These are phyloP conservation scores for Avena insularis DNA, from an alignment of 176 grass and related monocot species.

Conservation along the genomic window DNA sequence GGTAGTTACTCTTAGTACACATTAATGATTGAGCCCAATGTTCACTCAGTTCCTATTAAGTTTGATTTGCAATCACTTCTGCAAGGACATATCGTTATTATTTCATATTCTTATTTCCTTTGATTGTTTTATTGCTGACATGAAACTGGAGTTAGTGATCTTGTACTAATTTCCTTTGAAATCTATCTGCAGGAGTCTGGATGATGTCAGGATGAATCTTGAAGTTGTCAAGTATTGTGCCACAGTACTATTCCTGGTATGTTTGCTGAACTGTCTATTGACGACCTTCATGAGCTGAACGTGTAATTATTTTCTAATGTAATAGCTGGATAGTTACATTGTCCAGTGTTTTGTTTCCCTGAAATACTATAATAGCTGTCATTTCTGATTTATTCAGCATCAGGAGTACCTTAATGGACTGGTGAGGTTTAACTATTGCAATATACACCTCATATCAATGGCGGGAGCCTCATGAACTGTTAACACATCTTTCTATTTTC, in stretches of 20 bases:
- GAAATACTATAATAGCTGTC: neutral
- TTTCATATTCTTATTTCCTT: neutral
- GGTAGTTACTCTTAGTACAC: neutral
- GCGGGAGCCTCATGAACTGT: neutral
- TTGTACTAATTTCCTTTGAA: conserved; percentile 18
- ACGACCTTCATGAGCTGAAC: conserved; percentile 8
- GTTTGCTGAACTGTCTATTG: conserved; percentile 36
- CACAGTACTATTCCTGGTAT: conserved; percentile 91
- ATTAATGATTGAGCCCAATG: neutral
- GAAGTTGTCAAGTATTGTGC: conserved; percentile 95
- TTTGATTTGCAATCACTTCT: conserved; percentile 23
- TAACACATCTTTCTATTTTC: neutral
- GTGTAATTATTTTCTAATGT: neutral
- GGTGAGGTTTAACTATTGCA: conserved; percentile 15
- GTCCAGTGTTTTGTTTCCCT: neutral
- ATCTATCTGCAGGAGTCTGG: conserved; percentile 76
- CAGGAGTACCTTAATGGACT: neutral
- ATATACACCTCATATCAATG: neutral
- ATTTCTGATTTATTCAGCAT: conserved; percentile 12
- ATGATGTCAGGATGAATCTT: conserved; percentile 98
- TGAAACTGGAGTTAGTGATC: neutral
- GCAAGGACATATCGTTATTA: neutral
- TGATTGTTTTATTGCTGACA: neutral
- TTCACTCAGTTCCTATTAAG: neutral
- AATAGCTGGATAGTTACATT: neutral